Evolutionary conservation across 2,329 filamentous ascomycete genomes (phyloP).

Genomic region (Fusarium clavum): DNA sequence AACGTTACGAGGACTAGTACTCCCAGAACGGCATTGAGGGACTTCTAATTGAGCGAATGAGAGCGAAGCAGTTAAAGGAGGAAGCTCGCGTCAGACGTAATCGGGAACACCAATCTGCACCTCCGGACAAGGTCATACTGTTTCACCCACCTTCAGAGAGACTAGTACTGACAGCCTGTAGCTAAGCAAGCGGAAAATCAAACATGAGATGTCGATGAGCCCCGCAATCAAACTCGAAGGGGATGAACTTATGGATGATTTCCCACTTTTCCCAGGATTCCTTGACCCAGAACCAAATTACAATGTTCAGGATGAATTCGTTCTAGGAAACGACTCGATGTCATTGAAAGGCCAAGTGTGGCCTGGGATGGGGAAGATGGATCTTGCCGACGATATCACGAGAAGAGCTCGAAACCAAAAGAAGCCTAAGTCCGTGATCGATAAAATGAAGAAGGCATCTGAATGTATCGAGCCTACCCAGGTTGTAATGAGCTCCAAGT

Average conservation of each 20-base stretch:
- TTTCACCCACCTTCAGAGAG: not conserved
- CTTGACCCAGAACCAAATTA: conserved; percentile 47
- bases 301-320: conserved; percentile 46
- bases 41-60: conserved; percentile 82
- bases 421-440: conserved; percentile 78
- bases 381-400: conserved; percentile 79
- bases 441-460: conserved; percentile 73
- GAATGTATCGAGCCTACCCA: conserved; percentile 72
- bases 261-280: conserved; percentile 47
- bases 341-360: conserved; percentile 77
- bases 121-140: conserved; percentile 38
- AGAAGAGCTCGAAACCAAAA: conserved; percentile 81
- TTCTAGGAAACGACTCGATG: conserved; percentile 48
- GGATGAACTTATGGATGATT: conserved; percentile 43
- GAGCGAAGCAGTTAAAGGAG: conserved; percentile 78
- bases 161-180: conserved; percentile 21
- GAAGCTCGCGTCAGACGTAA: conserved; percentile 63
- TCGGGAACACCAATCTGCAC: conserved; percentile 36
- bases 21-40: conserved; percentile 74
- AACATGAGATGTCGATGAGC: conserved; percentile 37
- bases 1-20: conserved; percentile 84
- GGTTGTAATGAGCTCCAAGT: conserved; percentile 68
- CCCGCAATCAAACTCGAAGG: conserved; percentile 47
- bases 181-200: conserved; percentile 49
- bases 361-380: conserved; percentile 85